Conservation (phyloP, 169 alveolate genomes). For the Cryptosporidium ryanae region DNA sequence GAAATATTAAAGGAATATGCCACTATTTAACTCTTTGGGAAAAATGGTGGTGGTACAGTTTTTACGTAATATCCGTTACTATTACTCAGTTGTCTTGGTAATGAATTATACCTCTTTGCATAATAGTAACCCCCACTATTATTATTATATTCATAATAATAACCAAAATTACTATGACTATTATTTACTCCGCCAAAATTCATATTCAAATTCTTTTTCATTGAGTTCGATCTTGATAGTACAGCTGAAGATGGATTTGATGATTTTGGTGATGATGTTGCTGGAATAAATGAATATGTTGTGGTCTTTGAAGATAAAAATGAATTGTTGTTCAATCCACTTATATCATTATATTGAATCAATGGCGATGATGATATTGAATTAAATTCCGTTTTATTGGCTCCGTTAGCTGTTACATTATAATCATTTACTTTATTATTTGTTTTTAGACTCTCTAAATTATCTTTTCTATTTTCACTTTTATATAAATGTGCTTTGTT, state of each 20-base stretch:
- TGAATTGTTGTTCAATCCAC: not conserved
- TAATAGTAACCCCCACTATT: not conserved
- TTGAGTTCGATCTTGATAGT: conserved; percentile 55
- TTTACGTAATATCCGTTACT: conserved; percentile 4
- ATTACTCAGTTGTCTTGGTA: conserved; percentile 29
- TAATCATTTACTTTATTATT: not conserved
- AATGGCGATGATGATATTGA: conserved; percentile 1
- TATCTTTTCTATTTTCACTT: too few species aligned
- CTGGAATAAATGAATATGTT: too few species aligned
- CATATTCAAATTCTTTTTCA: conserved; percentile 11
- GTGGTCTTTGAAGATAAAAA: too few species aligned
- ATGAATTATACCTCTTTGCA: conserved; percentile 33
- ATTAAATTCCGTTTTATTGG: not conserved
- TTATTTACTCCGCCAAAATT: not conserved
- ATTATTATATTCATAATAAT: conserved; percentile 26
- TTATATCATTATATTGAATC: not conserved
- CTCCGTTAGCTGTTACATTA: not conserved
- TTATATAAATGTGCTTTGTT: not conserved
- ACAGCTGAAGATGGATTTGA: conserved; percentile 5
- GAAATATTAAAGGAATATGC: not conserved
- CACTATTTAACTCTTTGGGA: conserved; percentile 36
- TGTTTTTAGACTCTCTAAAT: too few species aligned
- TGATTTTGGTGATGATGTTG: conserved; percentile 4
- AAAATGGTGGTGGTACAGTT: conserved; percentile 71
- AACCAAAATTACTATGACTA: conserved; percentile 14